Evolutionary conservation across 2,329 filamentous ascomycete genomes (phyloP).

Genomic region (Penicillium sp.): DNA sequence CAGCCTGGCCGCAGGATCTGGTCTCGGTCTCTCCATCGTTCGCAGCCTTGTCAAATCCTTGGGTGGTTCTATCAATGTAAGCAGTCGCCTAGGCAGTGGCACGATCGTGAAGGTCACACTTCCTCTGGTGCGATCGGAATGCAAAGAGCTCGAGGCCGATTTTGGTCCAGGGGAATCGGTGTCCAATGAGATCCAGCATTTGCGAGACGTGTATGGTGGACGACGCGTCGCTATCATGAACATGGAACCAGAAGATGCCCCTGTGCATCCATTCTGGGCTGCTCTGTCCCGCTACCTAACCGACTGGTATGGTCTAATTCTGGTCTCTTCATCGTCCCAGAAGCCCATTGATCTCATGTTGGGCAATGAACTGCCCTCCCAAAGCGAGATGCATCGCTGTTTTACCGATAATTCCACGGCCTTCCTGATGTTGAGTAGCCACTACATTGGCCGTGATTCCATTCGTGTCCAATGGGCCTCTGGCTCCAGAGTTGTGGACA

Average conservation of each 20-base stretch:
- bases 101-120: constrained; percentile 55
- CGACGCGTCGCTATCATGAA: neutral
- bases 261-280: neutral
- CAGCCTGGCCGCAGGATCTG: constrained; percentile 55
- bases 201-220: neutral
- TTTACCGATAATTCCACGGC: constrained; percentile 16
- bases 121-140: constrained; percentile 36
- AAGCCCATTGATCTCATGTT: neutral
- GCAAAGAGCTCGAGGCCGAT: neutral
- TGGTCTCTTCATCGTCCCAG: neutral
- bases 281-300: neutral
- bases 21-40: constrained; percentile 65
- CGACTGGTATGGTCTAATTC: neutral
- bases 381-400: neutral
- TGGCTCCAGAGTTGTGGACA: constrained; percentile 14
- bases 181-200: neutral
- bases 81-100: constrained; percentile 53
- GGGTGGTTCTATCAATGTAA: constrained; percentile 58
- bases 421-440: constrained; percentile 39
- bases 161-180: neutral
- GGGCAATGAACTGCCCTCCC: neutral
- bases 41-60: constrained; percentile 60
- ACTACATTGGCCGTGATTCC: constrained; percentile 28
- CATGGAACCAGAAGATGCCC: neutral
- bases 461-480: neutral